Conservation (phyloP, 257 asterid species). For the Lantana camara region DNA sequence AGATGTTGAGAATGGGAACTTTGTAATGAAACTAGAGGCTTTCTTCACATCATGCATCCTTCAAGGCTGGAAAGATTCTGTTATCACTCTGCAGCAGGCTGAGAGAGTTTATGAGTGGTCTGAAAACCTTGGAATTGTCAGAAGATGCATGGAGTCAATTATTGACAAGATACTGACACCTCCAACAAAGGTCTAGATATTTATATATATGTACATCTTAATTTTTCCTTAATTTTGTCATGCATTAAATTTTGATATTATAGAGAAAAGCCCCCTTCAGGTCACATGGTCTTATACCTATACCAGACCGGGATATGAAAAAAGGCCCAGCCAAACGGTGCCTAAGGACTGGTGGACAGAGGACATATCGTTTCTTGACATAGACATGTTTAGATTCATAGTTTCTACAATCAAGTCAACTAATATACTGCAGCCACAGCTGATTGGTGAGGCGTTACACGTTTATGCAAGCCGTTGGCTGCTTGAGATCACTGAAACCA, state of each 20-base stretch:
- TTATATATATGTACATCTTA: background rate
- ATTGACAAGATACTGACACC: constrained; percentile 70
- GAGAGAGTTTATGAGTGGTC: constrained; percentile 55
- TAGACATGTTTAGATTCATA: constrained; percentile 68
- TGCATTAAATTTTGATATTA: constrained; percentile 18
- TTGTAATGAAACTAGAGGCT: constrained; percentile 55
- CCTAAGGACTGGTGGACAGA: constrained; percentile 97
- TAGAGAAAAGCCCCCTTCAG: constrained; percentile 34
- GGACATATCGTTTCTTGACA: constrained; percentile 62
- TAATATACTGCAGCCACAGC: constrained; percentile 55
- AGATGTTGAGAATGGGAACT: constrained; percentile 58
- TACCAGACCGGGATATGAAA: constrained; percentile 62
- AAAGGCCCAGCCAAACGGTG: constrained; percentile 47
- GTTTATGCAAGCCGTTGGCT: constrained; percentile 77
- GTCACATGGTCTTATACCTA: constrained; percentile 84
- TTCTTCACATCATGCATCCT: constrained; percentile 80
- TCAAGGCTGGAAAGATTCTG: constrained; percentile 73
- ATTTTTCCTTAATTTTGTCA: background rate
- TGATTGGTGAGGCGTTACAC: constrained; percentile 78
- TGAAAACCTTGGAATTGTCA: constrained; percentile 63
- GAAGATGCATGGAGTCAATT: constrained; percentile 78
- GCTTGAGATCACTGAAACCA: constrained; percentile 31
- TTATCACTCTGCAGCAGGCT: constrained; percentile 53
- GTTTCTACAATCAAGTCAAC: constrained; percentile 56
- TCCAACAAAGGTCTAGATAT: constrained; percentile 55